Conservation (phyloP, 192 early-diverging fungal genomes). For the Coemansia erecta region DNA sequence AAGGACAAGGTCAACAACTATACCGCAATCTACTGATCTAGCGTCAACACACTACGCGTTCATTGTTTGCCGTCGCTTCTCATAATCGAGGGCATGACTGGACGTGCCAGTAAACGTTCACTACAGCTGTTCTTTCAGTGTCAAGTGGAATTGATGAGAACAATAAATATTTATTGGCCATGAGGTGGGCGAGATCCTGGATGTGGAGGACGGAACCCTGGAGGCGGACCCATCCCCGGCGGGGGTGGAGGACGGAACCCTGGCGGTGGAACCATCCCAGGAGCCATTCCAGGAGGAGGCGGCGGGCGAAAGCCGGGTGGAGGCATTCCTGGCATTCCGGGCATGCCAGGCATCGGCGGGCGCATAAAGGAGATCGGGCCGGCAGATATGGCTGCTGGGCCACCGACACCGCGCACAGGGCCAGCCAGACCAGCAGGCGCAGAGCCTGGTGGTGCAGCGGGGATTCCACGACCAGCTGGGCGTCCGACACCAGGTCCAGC, state of each 20-base stretch:
- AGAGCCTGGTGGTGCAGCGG: conserved; percentile 55
- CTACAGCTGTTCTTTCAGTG: not conserved
- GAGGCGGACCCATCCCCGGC: conserved; percentile 48
- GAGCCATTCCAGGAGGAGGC: conserved; percentile 31
- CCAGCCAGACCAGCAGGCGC: conserved; percentile 69
- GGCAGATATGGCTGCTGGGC: conserved; percentile 66
- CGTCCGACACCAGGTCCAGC: conserved; percentile 76
- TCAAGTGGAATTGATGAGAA: not conserved
- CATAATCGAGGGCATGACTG: no score
- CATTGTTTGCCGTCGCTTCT: no score
- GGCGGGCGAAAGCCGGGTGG: conserved; percentile 46
- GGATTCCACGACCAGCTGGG: conserved; percentile 78
- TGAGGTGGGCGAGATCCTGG: conserved; percentile 35
- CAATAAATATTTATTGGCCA: conserved; percentile 8
- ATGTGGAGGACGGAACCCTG: conserved; percentile 50
- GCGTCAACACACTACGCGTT: no score
- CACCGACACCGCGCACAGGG: conserved; percentile 95
- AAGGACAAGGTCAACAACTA: conserved; percentile 94
- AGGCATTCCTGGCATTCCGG: conserved; percentile 58
- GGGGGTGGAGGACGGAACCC: conserved; percentile 26
- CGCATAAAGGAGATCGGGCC: conserved; percentile 75
- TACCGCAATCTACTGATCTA: conserved; percentile 79
- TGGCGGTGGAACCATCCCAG: conserved; percentile 55
- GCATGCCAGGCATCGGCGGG: conserved; percentile 62
- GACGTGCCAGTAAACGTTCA: not conserved